Percentiles rank a stretch among this genome's conserved stretches.
Conservation (phyloP, 768 basidiomycete species). For the Kwoniella europaea region DNA sequence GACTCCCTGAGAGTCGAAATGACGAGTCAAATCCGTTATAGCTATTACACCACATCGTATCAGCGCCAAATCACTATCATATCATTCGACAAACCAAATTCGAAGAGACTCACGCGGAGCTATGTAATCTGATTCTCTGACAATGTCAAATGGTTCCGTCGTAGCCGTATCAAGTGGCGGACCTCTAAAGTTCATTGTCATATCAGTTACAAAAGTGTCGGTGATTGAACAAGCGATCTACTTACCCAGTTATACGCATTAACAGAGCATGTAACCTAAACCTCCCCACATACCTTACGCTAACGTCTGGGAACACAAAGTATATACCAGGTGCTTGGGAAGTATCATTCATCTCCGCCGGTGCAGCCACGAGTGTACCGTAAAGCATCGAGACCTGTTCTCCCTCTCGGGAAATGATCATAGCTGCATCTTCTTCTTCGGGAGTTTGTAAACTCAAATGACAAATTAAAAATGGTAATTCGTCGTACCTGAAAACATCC, state of each 20-base stretch:
- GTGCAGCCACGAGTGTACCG: constrained; percentile 81
- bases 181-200: constrained; percentile 60
- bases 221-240: neutral
- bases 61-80: neutral
- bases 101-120: constrained; percentile 69
- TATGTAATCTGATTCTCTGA: constrained; percentile 72
- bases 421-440: constrained; percentile 63
- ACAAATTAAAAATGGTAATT: constrained; percentile 84
- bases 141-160: constrained; percentile 78
- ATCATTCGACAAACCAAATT: constrained; percentile 33
- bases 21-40: constrained; percentile 65
- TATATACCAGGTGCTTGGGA: constrained; percentile 81
- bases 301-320: constrained; percentile 89
- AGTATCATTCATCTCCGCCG: constrained; percentile 77
- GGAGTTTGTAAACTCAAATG: constrained; percentile 76
- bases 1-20: constrained; percentile 67
- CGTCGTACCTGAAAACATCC: constrained; percentile 67
- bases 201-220: neutral
- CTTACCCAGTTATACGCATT: constrained; percentile 76
- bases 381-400: constrained; percentile 68
- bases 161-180: constrained; percentile 72
- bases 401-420: constrained; percentile 48
- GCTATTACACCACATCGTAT: constrained; percentile 18
- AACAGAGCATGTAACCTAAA: constrained; percentile 77
- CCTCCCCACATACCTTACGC: constrained; percentile 75